Evolutionary conservation across 2,329 filamentous ascomycete genomes (phyloP).

Genomic region (Phialophora chinensis): DNA sequence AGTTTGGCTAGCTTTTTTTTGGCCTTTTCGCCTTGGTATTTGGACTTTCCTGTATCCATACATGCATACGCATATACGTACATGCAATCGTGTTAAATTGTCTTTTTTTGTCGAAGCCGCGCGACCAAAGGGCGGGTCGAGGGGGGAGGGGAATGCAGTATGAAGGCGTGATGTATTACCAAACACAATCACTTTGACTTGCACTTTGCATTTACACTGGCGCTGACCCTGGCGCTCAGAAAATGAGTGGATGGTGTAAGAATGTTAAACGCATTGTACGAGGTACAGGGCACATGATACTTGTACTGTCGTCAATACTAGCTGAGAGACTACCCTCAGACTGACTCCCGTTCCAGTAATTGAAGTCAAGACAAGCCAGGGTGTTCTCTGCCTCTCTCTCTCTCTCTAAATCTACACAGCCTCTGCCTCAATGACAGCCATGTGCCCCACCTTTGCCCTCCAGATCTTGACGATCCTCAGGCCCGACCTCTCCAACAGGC

Average conservation of each 20-base stretch:
- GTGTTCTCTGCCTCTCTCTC: not conserved
- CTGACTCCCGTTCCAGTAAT: too few relatives aligned
- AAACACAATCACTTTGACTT: not conserved
- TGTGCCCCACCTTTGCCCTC: conserved; percentile 1
- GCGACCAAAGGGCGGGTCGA: not conserved
- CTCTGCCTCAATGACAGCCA: not conserved
- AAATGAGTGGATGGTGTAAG: not conserved
- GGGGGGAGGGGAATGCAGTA: not conserved
- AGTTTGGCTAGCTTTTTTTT: not conserved
- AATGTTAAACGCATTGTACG: not conserved
- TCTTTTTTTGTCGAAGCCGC: not conserved
- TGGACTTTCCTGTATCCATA: not conserved
- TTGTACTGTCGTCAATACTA: not conserved
- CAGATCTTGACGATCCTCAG: conserved; percentile 15
- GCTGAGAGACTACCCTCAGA: too few relatives aligned
- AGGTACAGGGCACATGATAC: too few relatives aligned
- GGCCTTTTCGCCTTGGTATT: not conserved
- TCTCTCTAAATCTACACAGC: conserved; percentile 1
- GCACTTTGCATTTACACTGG: not conserved
- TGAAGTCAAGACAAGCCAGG: not conserved
- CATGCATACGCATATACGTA: not conserved
- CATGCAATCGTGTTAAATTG: not conserved
- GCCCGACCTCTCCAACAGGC: not conserved
- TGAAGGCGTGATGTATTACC: not conserved
- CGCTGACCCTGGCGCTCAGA: not conserved